Conservation (phyloP, 495 filamentous ascomycete genomes). For the Talaromyces thailandensis region DNA sequence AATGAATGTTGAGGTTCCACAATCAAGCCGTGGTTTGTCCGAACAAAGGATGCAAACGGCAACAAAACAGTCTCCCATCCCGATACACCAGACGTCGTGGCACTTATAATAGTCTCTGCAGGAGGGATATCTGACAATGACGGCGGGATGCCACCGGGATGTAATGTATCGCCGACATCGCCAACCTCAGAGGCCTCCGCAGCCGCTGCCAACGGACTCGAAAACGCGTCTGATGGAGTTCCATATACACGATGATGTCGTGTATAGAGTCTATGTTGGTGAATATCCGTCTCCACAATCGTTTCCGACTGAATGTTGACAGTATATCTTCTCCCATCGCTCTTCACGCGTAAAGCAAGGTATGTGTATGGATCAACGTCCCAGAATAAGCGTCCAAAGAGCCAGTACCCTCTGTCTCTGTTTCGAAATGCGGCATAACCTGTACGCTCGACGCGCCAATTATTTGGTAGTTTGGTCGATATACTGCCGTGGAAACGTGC, state of each 20-base stretch:
- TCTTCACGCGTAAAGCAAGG: constrained; percentile 82
- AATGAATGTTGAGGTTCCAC: constrained; percentile 88
- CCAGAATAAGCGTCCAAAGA: constrained; percentile 80
- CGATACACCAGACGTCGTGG: constrained; percentile 43
- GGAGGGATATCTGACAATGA: constrained; percentile 32
- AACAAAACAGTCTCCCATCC: constrained; percentile 92
- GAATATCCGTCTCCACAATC: constrained; percentile 83
- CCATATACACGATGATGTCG: constrained; percentile 41
- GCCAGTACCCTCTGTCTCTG: constrained; percentile 39
- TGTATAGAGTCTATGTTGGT: constrained; percentile 86
- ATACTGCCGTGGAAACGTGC: constrained; percentile 80
- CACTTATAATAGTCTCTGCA: constrained; percentile 28
- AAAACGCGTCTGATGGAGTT: constrained; percentile 4
- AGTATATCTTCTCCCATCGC: constrained; percentile 85
- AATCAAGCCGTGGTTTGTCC: constrained; percentile 84
- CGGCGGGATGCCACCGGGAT: constrained; percentile 23
- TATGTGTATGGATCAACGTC: constrained; percentile 83
- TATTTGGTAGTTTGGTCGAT: constrained; percentile 64
- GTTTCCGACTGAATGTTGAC: constrained; percentile 94
- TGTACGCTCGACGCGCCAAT: constrained; percentile 47
- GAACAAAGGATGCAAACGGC: constrained; percentile 83
- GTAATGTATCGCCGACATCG: constrained; percentile 15
- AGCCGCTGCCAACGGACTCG: constrained; percentile 2
- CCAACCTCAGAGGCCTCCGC: constrained; percentile 13
- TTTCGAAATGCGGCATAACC: constrained; percentile 91